Conservation (phyloP, 805 yeast genomes). For the Myxozyma nipponensis region DNA sequence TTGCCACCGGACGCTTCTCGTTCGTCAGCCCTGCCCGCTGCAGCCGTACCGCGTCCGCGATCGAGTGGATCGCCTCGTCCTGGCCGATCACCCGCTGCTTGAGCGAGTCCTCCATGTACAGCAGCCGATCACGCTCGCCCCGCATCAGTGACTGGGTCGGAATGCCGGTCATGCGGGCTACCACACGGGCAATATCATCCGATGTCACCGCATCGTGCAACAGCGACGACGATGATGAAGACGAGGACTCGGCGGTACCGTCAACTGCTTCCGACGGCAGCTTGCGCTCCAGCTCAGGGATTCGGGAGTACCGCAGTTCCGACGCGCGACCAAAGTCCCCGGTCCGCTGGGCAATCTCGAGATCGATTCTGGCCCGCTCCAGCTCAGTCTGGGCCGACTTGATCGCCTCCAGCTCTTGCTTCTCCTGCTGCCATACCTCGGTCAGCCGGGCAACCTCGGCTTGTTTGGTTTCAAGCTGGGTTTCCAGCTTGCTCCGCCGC, state of each 20-base stretch:
- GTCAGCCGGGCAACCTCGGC: constrained; percentile 69
- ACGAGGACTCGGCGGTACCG: constrained; percentile 8
- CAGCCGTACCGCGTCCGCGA: constrained; percentile 89
- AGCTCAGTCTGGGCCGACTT: constrained; percentile 76
- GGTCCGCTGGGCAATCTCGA: constrained; percentile 76
- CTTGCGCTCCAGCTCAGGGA: constrained; percentile 70
- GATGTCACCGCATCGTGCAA: constrained; percentile 91
- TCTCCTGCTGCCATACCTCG: constrained; percentile 82
- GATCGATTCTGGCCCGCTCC: constrained; percentile 77
- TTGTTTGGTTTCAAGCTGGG: constrained; percentile 57
- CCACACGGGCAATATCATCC: constrained; percentile 89
- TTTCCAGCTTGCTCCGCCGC: constrained; percentile 68
- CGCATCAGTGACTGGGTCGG: constrained; percentile 87
- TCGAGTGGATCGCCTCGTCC: constrained; percentile 86
- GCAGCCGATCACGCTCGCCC: constrained; percentile 87
- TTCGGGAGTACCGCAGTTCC: constrained; percentile 77
- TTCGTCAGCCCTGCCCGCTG: constrained; percentile 96
- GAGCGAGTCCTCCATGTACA: constrained; percentile 80
- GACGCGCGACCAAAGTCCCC: constrained; percentile 89
- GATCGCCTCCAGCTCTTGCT: constrained; percentile 66
- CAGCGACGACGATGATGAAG: constrained; percentile 37
- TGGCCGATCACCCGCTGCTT: constrained; percentile 86
- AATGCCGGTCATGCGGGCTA: constrained; percentile 92
- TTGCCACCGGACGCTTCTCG: constrained; percentile 92
- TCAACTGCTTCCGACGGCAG: constrained; percentile 51